Percentiles rank a stretch among this genome's conserved stretches.
phyloP scores from a whole-genome alignment of 208 protist species.

The Strigomonas oncopelti region DNA sequence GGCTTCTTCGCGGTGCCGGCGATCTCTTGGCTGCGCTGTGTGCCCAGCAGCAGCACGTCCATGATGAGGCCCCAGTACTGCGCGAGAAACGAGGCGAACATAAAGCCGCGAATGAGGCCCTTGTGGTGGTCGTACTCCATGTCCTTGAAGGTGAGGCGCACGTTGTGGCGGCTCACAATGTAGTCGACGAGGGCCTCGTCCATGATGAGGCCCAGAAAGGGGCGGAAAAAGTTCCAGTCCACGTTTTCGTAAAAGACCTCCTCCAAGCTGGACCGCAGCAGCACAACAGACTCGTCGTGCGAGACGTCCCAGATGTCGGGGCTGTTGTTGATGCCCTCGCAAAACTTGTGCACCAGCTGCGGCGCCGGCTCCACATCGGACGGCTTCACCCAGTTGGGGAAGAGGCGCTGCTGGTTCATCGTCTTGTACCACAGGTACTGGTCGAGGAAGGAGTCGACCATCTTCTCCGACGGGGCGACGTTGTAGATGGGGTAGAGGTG shows the following conservation, averaged over 20 bases:
- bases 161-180: slow-evolving; percentile 99
- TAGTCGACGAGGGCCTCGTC: slow-evolving; percentile 99
- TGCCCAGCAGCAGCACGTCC: slow-evolving; percentile 98
- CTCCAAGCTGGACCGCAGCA: slow-evolving; percentile 97
- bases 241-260: slow-evolving; percentile 99
- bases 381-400: slow-evolving; percentile 99
- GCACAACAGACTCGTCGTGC: slow-evolving; percentile 97
- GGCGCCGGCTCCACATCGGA: slow-evolving; percentile 99
- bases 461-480: slow-evolving; percentile 99
- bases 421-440: slow-evolving; percentile 99
- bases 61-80: slow-evolving; percentile 99
- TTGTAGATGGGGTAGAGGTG: slow-evolving; percentile 99
- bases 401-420: slow-evolving; percentile 98
- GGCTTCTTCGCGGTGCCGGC: slow-evolving; percentile 95
- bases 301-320: slow-evolving; percentile 96
- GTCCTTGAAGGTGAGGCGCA: slow-evolving; percentile 99
- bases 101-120: slow-evolving; percentile 98
- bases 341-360: slow-evolving; percentile 99
- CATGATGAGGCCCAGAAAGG: slow-evolving; percentile 99
- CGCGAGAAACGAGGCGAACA: slow-evolving; percentile 99
- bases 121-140: slow-evolving; percentile 99
- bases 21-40: slow-evolving; percentile 98
- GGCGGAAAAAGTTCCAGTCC: slow-evolving; percentile 99
- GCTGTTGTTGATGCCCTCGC: slow-evolving; percentile 99
- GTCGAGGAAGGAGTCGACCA: slow-evolving; percentile 99